phyloP scores from a whole-genome alignment of 768 basidiomycete species.

The Hypholoma fasciculare region DNA sequence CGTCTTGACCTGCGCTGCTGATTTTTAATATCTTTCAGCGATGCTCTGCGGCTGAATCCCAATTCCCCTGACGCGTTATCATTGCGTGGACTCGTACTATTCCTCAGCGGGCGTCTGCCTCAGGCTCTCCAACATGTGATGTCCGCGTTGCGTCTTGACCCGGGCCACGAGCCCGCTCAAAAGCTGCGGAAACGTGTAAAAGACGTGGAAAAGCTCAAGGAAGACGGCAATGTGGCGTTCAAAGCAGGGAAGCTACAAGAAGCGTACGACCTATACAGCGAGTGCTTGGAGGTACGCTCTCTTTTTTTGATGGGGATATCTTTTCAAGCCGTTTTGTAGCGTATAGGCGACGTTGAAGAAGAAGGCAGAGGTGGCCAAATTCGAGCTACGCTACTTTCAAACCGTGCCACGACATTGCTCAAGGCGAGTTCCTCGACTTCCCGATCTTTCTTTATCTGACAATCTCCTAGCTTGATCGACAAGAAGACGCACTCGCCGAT shows the following conservation, averaged over 20 bases:
- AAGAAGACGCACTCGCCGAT: conserved; percentile 71
- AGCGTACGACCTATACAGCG: conserved; percentile 68
- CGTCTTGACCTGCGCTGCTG: neutral
- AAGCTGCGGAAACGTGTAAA: conserved; percentile 76
- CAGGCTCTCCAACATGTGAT: conserved; percentile 71
- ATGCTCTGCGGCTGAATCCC: conserved; percentile 68
- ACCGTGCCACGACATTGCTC: conserved; percentile 78
- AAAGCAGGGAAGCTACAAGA: conserved; percentile 59
- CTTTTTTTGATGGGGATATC: neutral
- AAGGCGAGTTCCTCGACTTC: conserved; percentile 46
- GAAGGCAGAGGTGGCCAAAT: conserved; percentile 83
- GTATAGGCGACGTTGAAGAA: conserved; percentile 64
- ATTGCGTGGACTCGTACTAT: conserved; percentile 77
- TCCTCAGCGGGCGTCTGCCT: conserved; percentile 68
- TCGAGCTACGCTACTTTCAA: conserved; percentile 77
- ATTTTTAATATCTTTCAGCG: conserved; percentile 39
- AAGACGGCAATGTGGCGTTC: conserved; percentile 81
- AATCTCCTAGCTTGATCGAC: conserved; percentile 53
- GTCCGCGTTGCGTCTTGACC: conserved; percentile 76
- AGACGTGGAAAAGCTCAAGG: conserved; percentile 80
- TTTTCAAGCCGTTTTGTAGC: conserved; percentile 33
- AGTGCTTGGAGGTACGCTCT: conserved; percentile 62
- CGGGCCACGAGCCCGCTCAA: conserved; percentile 70
- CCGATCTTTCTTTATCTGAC: conserved; percentile 1
- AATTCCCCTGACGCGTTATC: conserved; percentile 81